Evolutionary conservation across 2,329 filamentous ascomycete genomes (phyloP).

Genomic region (Beauveria australis): DNA sequence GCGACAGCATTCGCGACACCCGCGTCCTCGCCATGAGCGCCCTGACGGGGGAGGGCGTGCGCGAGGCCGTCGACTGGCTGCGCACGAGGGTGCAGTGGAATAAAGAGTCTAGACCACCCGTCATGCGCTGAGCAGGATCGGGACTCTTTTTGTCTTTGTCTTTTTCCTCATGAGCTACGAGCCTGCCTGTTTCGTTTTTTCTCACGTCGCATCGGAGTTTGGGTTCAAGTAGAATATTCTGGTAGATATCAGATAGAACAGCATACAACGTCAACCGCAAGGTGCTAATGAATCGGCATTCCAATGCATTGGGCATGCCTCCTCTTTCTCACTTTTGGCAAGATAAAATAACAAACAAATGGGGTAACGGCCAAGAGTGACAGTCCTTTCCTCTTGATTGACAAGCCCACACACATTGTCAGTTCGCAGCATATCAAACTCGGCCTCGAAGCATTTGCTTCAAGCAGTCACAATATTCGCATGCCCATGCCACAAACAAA

Average conservation of each 20-base stretch:
- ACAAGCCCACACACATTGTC: too few relatives aligned
- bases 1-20: slow-evolving; percentile 76
- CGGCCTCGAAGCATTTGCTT: too few relatives aligned
- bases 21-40: slow-evolving; percentile 86
- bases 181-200: slow-evolving; percentile 11
- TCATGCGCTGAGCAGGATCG: slow-evolving; percentile 62
- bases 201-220: slow-evolving; percentile 5
- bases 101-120: slow-evolving; percentile 81
- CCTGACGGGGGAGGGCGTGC: slow-evolving; percentile 78
- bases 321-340: too few relatives aligned
- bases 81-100: slow-evolving; percentile 92
- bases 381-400: too few relatives aligned
- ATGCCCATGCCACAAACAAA: too few relatives aligned
- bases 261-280: background rate
- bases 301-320: background rate
- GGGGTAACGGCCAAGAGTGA: too few relatives aligned
- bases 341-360: too few relatives aligned
- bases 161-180: background rate
- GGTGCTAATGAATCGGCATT: background rate
- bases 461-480: too few relatives aligned
- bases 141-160: background rate
- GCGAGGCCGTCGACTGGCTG: slow-evolving; percentile 96
- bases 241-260: background rate
- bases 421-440: too few relatives aligned
- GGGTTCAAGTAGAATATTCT: background rate